phyloP scores from a whole-genome alignment of 1,139 yeast genomes.

The Geotrichum carabidarum region DNA sequence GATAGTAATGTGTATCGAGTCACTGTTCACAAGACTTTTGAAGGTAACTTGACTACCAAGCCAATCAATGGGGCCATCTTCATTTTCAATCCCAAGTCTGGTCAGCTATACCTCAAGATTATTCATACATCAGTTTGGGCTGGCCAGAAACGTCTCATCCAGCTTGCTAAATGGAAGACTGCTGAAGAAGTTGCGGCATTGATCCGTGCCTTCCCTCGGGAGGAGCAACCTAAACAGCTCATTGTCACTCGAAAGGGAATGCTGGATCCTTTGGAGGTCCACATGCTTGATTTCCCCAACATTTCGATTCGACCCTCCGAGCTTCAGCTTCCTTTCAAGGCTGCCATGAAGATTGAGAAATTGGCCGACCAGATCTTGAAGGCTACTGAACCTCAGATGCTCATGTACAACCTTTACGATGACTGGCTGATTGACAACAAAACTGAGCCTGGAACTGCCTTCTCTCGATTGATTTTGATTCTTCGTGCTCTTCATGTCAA shows the following conservation, averaged over 20 bases:
- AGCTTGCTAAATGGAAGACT: slow-evolving; percentile 94
- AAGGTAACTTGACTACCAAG: slow-evolving; percentile 87
- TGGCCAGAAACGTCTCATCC: slow-evolving; percentile 92
- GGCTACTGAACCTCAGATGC: slow-evolving; percentile 93
- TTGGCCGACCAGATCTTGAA: slow-evolving; percentile 71
- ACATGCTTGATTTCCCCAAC: slow-evolving; percentile 94
- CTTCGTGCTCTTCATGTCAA: slow-evolving; percentile 76
- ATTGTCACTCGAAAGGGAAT: slow-evolving; percentile 88
- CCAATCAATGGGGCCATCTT: slow-evolving; percentile 93
- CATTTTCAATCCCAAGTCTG: slow-evolving; percentile 76
- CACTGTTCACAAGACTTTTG: slow-evolving; percentile 86
- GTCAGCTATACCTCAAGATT: slow-evolving; percentile 74
- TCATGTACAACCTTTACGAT: slow-evolving; percentile 82
- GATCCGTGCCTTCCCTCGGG: slow-evolving; percentile 80
- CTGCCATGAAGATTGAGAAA: slow-evolving; percentile 79
- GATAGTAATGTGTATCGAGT: slow-evolving; percentile 92
- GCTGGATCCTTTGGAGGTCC: slow-evolving; percentile 92
- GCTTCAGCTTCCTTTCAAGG: slow-evolving; percentile 80
- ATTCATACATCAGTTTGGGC: slow-evolving; percentile 96
- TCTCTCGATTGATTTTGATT: slow-evolving; percentile 75
- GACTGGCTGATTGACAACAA: slow-evolving; percentile 67
- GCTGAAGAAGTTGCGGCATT: slow-evolving; percentile 97
- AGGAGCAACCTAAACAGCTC: slow-evolving; percentile 91
- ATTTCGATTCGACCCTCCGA: slow-evolving; percentile 87
- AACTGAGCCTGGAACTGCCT: slow-evolving; percentile 83